Evolutionary conservation across 108 stramenopile genomes (phyloP).

Genomic region (Aureococcus anophagefferens): DNA sequence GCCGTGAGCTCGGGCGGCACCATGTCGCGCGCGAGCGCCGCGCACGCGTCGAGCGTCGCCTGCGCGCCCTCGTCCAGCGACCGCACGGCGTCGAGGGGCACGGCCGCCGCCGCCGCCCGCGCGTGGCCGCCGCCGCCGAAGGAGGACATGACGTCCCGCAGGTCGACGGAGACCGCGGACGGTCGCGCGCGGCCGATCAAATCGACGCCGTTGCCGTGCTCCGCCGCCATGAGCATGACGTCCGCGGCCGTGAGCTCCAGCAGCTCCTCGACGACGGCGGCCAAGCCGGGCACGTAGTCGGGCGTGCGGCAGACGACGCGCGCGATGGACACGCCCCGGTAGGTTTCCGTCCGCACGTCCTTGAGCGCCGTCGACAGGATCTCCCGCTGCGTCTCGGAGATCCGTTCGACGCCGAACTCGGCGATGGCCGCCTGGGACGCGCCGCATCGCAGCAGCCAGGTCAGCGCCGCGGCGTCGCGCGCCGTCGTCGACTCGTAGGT

Average conservation of each 20-base stretch:
- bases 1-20: slow-evolving; percentile 47
- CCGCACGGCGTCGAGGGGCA: slow-evolving; percentile 59
- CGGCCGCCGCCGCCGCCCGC: slow-evolving; percentile 73
- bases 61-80: slow-evolving; percentile 42
- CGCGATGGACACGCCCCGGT: slow-evolving; percentile 73
- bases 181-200: background rate
- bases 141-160: slow-evolving; percentile 60
- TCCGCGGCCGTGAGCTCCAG: slow-evolving; percentile 77
- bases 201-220: slow-evolving; percentile 39
- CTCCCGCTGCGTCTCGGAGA: slow-evolving; percentile 67
- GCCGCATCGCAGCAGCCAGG: slow-evolving; percentile 82
- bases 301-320: slow-evolving; percentile 69
- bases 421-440: slow-evolving; percentile 79
- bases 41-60: slow-evolving; percentile 57
- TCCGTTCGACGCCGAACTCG: slow-evolving; percentile 47
- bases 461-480: slow-evolving; percentile 71
- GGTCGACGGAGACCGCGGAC: slow-evolving; percentile 40
- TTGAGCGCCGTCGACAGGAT: slow-evolving; percentile 74
- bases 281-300: slow-evolving; percentile 81
- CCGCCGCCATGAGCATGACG: slow-evolving; percentile 67
- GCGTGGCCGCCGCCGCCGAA: slow-evolving; percentile 74
- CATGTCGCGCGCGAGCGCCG: slow-evolving; percentile 47
- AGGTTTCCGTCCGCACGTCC: slow-evolving; percentile 57
- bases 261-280: slow-evolving; percentile 78
- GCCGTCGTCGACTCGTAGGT: slow-evolving; percentile 83